Base-by-base conservation (phyloP, 768 basidiomycete genomes). In the Mycena amicta region DNA sequence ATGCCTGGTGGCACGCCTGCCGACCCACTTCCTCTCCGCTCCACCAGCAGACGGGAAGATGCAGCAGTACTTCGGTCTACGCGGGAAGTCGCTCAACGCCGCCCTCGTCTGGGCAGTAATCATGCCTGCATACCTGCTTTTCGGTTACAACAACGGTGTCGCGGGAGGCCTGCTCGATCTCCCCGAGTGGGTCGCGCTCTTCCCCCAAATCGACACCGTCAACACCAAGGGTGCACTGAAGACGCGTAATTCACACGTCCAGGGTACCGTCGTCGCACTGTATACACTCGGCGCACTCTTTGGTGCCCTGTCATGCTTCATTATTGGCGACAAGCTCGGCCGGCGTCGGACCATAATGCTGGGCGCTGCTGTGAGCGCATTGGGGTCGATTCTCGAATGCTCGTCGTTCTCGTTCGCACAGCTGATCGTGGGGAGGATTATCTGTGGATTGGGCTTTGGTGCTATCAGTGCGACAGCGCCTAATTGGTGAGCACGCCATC, bases 251-350 rank as follows among this genome's bases (percentile, higher is more conserved):
- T 50, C 62, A 15, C 62, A 51, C n/a, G 53, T 61, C 22, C 63
- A 61, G 26, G 59, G 59, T 3, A 64, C 63, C 0, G 60, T 59
- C 15, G 59, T 61, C 29, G 60, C 60, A n/a, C 33, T 61, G 13
- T 61, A 64, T 43, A 60, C 62, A 3, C 62, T 64, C 43, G 62
- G 62, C 41, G 62, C 62, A 28, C 74, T 89, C 49, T 66, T 80
- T 18, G 88, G 88, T 5, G 85, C 87, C 3, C 66, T 89, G 40
- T 83, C 83, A 1, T 89, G 86, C 54, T 70, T 88, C 2, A 77
- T 83, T 81, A 67, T 87, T 23, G 75, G 86, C 5, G 87, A 89
- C 71, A 69, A 70, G 49, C 72, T 88, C 2, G 87, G 87, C 3
- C 78, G 87, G 52, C 78, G 83, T 31, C 77, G 74, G 50, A 83